These are phyloP conservation scores for Eimeria necatrix DNA, from an alignment of 169 alveolate species.

Conservation along the genomic window DNA sequence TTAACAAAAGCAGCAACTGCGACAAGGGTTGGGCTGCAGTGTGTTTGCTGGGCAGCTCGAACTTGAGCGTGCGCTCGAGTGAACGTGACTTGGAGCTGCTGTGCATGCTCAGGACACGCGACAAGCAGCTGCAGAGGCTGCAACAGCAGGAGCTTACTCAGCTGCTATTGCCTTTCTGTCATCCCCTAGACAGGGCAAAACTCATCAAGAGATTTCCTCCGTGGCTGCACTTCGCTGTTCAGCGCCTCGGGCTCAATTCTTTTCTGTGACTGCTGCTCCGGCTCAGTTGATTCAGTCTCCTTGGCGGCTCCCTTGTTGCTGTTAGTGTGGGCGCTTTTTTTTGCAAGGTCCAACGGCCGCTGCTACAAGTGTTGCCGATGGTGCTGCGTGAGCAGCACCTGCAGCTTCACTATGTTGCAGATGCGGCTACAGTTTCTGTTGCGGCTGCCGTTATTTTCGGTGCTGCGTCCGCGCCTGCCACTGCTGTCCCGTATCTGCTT, in stretches of 20 bases:
- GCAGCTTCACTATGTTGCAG: not conserved
- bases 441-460: slow-evolving; percentile 14
- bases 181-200: not conserved
- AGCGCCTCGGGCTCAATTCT: not conserved
- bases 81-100: slow-evolving; percentile 44
- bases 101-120: slow-evolving; percentile 23
- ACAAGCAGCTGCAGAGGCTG: slow-evolving; percentile 26
- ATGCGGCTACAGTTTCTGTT: slow-evolving; percentile 1
- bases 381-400: not conserved
- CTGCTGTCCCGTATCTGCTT: not conserved
- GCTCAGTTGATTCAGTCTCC: not conserved
- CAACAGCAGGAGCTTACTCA: slow-evolving; percentile 37
- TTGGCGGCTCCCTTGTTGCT: not conserved
- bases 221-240: slow-evolving; percentile 25
- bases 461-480: not conserved
- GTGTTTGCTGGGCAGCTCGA: slow-evolving; percentile 68
- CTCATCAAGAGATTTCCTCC: not conserved
- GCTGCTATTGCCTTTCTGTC: not conserved
- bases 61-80: slow-evolving; percentile 52
- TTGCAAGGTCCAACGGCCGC: not conserved
- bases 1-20: not conserved
- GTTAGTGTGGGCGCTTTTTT: not conserved
- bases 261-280: not conserved
- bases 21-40: slow-evolving; percentile 4
- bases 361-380: slow-evolving; percentile 14